Evolutionary conservation across 768 basidiomycete genomes (phyloP).

Genomic region (Hypsizygus marmoreus): DNA sequence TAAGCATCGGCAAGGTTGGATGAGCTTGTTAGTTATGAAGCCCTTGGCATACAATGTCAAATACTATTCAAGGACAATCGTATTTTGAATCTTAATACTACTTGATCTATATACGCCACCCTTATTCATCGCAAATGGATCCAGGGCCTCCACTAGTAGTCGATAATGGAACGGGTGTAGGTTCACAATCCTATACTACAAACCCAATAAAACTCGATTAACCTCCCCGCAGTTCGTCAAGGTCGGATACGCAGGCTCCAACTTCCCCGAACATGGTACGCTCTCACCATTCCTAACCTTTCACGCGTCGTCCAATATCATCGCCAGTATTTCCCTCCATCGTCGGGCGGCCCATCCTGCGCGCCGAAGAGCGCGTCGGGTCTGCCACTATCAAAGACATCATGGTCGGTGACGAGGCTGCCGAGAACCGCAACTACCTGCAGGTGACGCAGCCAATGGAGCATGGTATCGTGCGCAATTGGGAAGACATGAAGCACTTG

Average conservation of each 20-base stretch:
- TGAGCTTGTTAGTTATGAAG: too few species aligned
- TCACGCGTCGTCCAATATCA: not conserved
- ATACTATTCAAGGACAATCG: too few species aligned
- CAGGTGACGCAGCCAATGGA: conserved; percentile 99
- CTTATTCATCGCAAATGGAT: conserved; percentile 49
- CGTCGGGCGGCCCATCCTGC: conserved; percentile 94
- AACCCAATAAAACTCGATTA: conserved; percentile 8
- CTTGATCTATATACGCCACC: too few species aligned
- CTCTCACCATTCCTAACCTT: conserved; percentile 1
- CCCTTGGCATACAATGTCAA: too few species aligned
- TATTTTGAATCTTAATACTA: too few species aligned
- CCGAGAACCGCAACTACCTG: conserved; percentile 90
- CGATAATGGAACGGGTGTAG: conserved; percentile 87
- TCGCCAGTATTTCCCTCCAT: conserved; percentile 89
- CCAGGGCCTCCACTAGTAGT: conserved; percentile 67
- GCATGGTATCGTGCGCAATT: conserved; percentile 97
- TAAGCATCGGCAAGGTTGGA: too few species aligned
- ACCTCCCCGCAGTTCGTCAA: conserved; percentile 71
- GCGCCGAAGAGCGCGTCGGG: conserved; percentile 94
- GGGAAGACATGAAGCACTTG: conserved; percentile 98
- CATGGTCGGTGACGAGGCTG: conserved; percentile 98
- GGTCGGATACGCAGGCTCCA: conserved; percentile 88
- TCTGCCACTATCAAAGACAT: conserved; percentile 90
- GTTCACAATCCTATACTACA: conserved; percentile 24
- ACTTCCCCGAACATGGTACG: conserved; percentile 92